These are phyloP conservation scores for Nicotiana attenuata DNA, from an alignment of 257 asterid species.

Conservation along the genomic window DNA sequence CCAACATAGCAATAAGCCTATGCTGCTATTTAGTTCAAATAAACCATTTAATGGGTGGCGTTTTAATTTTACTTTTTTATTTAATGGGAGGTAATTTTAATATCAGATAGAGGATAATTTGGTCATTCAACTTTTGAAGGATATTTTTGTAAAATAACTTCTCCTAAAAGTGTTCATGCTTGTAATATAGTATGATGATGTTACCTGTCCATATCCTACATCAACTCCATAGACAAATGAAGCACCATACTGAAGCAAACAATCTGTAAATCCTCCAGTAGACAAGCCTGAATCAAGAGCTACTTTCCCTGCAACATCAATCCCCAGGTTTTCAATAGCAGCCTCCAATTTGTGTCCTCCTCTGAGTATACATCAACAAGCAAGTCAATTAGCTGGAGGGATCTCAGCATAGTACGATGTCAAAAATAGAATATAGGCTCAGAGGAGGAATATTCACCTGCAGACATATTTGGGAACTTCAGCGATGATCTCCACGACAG, in stretches of 20 bases:
- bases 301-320: slow-evolving; percentile 79
- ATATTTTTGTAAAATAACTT: too few species aligned
- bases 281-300: slow-evolving; percentile 99
- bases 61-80: too few species aligned
- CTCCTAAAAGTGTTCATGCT: too few species aligned
- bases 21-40: too few species aligned
- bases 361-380: slow-evolving; percentile 38
- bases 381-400: slow-evolving; percentile 8
- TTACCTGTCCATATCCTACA: slow-evolving; percentile 97
- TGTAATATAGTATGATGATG: neutral
- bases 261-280: slow-evolving; percentile 98
- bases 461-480: slow-evolving; percentile 98
- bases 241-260: slow-evolving; percentile 94
- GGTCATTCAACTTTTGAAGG: too few species aligned
- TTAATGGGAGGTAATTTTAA: too few species aligned
- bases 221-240: slow-evolving; percentile 96
- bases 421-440: slow-evolving; percentile 8
- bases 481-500: slow-evolving; percentile 86
- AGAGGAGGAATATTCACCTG: slow-evolving; percentile 71
- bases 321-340: slow-evolving; percentile 76
- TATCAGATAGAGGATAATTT: too few species aligned
- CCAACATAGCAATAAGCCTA: too few species aligned
- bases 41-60: too few species aligned
- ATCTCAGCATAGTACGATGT: neutral
- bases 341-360: slow-evolving; percentile 95